Percentiles rank a stretch among this genome's conserved stretches.
These are phyloP conservation scores for Phaeolepiota aurea DNA, from an alignment of 768 basidiomycete species.

Conservation along the genomic window DNA sequence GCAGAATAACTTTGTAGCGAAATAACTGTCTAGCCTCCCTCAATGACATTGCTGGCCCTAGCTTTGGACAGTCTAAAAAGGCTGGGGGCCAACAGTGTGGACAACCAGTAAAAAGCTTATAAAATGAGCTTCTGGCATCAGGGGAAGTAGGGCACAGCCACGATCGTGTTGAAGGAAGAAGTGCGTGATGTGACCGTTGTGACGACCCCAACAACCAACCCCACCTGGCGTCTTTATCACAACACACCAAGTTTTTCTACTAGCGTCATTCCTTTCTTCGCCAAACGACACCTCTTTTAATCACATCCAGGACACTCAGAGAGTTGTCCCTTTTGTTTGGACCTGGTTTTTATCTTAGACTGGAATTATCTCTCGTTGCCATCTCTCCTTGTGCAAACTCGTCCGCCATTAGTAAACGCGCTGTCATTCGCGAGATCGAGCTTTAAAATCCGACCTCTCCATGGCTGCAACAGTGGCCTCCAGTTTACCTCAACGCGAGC, in stretches of 20 bases:
- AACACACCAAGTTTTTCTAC: neutral
- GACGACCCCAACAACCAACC: slow-evolving; percentile 3
- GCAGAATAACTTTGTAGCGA: no score
- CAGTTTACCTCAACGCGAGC: slow-evolving; percentile 24
- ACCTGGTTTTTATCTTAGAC: neutral
- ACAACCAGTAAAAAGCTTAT: no score
- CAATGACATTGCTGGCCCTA: no score
- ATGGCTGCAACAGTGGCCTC: slow-evolving; percentile 20
- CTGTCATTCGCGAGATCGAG: neutral
- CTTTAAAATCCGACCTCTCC: neutral
- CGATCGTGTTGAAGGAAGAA: slow-evolving; percentile 1
- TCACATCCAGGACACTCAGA: slow-evolving; percentile 16
- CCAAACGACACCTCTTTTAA: neutral
- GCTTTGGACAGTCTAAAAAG: no score
- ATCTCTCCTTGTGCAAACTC: neutral
- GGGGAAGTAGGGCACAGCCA: slow-evolving; percentile 1
- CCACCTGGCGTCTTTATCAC: neutral
- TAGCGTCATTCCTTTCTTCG: neutral
- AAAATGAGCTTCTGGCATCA: slow-evolving; percentile 3
- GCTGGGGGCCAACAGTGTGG: no score
- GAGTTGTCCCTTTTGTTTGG: slow-evolving; percentile 11
- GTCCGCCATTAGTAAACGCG: neutral
- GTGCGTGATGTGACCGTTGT: slow-evolving; percentile 11
- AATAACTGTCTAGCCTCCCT: no score
- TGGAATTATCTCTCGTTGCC: slow-evolving; percentile 2